These are phyloP conservation scores for Rhytidiadelphus loreus DNA, from an alignment of 225 moss, liverwort and hornwort genomes.

Conservation along the genomic window DNA sequence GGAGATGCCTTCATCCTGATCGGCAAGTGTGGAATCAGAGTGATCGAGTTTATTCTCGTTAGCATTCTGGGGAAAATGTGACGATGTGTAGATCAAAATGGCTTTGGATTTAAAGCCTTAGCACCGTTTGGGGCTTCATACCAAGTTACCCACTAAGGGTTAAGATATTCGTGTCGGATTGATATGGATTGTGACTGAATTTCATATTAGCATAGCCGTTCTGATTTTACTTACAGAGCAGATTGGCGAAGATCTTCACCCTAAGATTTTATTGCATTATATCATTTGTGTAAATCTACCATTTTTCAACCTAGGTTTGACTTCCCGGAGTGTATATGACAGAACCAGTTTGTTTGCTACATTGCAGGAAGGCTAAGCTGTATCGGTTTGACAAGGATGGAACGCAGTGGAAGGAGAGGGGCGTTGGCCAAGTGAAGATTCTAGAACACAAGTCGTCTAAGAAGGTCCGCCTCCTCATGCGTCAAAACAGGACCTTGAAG, in stretches of 20 bases:
- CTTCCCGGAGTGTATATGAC: background rate
- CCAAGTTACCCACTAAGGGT: background rate
- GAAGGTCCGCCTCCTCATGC: constrained; percentile 91
- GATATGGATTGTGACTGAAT: background rate
- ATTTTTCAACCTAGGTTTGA: background rate
- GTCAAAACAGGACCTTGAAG: constrained; percentile 88
- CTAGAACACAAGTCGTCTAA: constrained; percentile 62
- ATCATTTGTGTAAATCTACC: background rate
- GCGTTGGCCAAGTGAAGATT: constrained; percentile 89
- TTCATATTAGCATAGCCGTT: too few species aligned
- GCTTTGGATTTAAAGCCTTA: background rate
- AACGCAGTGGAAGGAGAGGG: constrained; percentile 94
- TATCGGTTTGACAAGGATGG: constrained; percentile 95
- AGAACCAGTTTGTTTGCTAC: background rate
- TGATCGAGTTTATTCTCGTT: background rate
- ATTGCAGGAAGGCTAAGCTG: constrained; percentile 75
- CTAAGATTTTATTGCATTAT: too few species aligned
- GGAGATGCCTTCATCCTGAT: background rate
- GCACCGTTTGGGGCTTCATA: background rate
- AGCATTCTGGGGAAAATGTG: background rate
- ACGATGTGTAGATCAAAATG: background rate
- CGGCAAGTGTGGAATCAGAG: background rate
- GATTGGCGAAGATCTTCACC: background rate
- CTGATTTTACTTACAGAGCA: background rate
- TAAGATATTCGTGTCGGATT: background rate